Evolutionary conservation across 805 yeast genomes (phyloP).

Genomic region (Candida gorgasii): DNA sequence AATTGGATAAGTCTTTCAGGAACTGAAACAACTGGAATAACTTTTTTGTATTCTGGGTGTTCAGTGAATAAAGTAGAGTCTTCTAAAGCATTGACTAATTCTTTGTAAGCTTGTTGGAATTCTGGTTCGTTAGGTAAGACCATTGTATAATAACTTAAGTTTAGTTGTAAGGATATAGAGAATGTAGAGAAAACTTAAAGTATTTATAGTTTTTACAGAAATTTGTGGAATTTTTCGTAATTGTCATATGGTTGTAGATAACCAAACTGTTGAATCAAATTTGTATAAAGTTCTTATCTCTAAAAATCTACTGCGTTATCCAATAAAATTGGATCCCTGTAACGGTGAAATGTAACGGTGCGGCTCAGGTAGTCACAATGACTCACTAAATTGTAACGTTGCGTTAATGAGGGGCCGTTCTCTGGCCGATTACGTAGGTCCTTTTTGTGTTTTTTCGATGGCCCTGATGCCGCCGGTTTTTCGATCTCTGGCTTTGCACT

Average conservation of each 20-base stretch:
- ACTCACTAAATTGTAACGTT: constrained; percentile 4
- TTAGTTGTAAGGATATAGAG: constrained; percentile 4
- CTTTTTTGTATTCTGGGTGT: constrained; percentile 88
- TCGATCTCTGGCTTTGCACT: no score
- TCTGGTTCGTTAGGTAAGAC: constrained; percentile 93
- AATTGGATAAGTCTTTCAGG: constrained; percentile 97
- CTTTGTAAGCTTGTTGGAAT: constrained; percentile 98
- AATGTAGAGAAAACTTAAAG: background rate
- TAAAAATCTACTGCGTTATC: background rate
- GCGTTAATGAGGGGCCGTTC: background rate
- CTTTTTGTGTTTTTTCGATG: no score
- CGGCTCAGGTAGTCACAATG: constrained; percentile 5
- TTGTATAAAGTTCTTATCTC: constrained; percentile 4
- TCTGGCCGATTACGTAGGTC: no score
- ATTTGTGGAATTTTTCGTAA: background rate
- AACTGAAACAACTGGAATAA: constrained; percentile 84
- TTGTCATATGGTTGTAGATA: background rate
- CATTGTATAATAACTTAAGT: constrained; percentile 40
- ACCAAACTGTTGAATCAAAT: background rate
- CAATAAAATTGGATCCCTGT: constrained; percentile 9
- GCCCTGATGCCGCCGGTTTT: no score
- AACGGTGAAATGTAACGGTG: constrained; percentile 2
- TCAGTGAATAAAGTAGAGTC: constrained; percentile 87
- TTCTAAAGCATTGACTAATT: constrained; percentile 82
- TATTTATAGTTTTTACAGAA: constrained; percentile 4